These are phyloP conservation scores for Kentomonas sorsogonicus DNA, from an alignment of 208 protist species.

Conservation along the genomic window DNA sequence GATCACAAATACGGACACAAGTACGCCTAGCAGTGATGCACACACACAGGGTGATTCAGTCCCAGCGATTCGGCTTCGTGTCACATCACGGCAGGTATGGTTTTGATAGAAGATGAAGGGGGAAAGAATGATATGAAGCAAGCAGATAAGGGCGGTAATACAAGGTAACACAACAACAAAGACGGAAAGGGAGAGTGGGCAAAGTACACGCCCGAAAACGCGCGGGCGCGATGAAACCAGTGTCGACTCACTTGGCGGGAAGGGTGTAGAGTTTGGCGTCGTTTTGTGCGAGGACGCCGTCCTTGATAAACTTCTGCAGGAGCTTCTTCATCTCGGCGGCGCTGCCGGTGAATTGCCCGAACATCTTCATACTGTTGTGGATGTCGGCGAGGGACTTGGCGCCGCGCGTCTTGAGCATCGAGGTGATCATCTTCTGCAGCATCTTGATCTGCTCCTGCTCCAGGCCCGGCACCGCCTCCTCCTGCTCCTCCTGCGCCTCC, in stretches of 20 bases:
- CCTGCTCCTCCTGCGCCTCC: conserved; percentile 27
- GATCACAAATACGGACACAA: no score
- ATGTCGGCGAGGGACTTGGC: conserved; percentile 61
- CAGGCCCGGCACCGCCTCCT: conserved; percentile 39
- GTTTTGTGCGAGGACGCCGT: conserved; percentile 42
- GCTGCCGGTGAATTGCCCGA: conserved; percentile 54
- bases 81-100: no score
- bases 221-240: background rate
- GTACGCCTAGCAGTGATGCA: no score
- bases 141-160: no score
- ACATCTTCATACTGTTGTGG: conserved; percentile 81
- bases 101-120: no score
- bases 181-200: no score
- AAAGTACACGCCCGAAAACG: no score
- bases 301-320: conserved; percentile 53
- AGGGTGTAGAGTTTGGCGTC: conserved; percentile 64
- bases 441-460: conserved; percentile 60
- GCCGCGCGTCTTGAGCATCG: conserved; percentile 57
- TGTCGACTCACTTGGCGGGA: conserved; percentile 13
- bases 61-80: no score
- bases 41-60: no score
- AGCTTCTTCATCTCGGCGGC: conserved; percentile 55
- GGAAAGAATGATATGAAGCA: no score
- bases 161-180: no score
- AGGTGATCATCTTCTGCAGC: conserved; percentile 54